Evolutionary conservation across 2,329 filamentous ascomycete genomes (phyloP), one percentile per base, ranked within the genome.

Genomic region (Epichloe baconii): DNA sequence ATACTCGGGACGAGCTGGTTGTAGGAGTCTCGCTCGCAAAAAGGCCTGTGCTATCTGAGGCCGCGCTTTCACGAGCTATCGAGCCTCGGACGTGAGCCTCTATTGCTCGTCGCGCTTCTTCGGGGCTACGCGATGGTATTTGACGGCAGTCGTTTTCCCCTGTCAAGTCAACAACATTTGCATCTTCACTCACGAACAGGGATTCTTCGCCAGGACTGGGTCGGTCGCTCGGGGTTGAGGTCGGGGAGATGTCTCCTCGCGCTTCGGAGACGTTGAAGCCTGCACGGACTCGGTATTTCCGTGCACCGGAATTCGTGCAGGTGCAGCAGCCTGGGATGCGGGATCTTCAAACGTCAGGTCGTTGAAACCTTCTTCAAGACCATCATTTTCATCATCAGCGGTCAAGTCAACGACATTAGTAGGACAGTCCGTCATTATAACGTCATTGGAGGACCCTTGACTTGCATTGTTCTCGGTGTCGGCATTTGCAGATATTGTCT

Each of bases 21-120:
- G 35, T 52, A 52, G 11, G 35, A 17, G 51, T 52, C 17, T 41
- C 34, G 23, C 46, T 48, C 12, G 17, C 15, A 4, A 35, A 52
- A 10, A 52, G 7, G 17, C 42, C 3, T n/a, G 31, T 15, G 11
- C 43, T 52, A 6, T 26, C 19, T 5, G 46, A 36, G 3, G 2
- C 3, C 12, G 12, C 15, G 8, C 47, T 46, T 45, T 46, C 35
- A 7, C 21, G 7, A 4, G 6, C 21, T 5, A 21, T 17, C 7
- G 47, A 31, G 12, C 14, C 36, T 48, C 19, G 8, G 12, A 46
- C 11, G 38, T 49, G 50, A 3, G 45, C 50, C 1, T 38, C n/a
- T 1, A 52, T 48, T 1, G 34, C 38, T 17, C 40, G 45, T 4
- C 10, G 36, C 2, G 45, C 50, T 19, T 44, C 38, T 10, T 34